Conservation (phyloP, 192 early-diverging fungal genomes). For the Backusella parvicylindrica region DNA sequence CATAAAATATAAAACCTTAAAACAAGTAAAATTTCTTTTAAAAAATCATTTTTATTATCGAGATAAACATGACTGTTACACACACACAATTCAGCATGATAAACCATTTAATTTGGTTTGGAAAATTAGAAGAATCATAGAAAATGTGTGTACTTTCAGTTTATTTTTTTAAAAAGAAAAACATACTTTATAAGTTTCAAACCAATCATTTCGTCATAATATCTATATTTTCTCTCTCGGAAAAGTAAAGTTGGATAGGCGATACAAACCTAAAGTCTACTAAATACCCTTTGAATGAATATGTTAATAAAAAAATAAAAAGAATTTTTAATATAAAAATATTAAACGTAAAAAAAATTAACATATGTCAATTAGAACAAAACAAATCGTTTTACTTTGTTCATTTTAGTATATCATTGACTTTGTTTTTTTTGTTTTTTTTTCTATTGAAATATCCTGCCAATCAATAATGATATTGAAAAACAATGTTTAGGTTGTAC, state of each 20-base stretch:
- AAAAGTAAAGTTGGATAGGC: not conserved
- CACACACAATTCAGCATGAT: not conserved
- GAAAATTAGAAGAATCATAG: not conserved
- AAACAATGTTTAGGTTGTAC: not conserved
- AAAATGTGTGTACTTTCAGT: not conserved
- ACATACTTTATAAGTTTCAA: not conserved
- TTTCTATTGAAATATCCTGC: not conserved
- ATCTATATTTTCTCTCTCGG: not conserved
- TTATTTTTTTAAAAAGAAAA: not conserved
- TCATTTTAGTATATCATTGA: not conserved
- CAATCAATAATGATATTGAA: not conserved
- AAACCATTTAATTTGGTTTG: not conserved
- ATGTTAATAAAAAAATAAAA: not conserved
- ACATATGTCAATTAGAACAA: not conserved
- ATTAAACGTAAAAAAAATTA: not conserved
- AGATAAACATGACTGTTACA: not conserved
- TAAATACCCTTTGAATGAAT: not conserved
- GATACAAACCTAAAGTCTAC: not conserved
- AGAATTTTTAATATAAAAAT: not conserved
- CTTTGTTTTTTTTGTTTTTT: not conserved
- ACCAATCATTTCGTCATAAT: slow-evolving; percentile 5
- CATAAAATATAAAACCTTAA: not conserved
- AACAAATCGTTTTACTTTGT: not conserved
- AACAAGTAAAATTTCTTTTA: not conserved
- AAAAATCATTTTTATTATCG: not conserved